Evolutionary conservation across 2,329 filamentous ascomycete genomes (phyloP).

Genomic region (Venturia nashicola): DNA sequence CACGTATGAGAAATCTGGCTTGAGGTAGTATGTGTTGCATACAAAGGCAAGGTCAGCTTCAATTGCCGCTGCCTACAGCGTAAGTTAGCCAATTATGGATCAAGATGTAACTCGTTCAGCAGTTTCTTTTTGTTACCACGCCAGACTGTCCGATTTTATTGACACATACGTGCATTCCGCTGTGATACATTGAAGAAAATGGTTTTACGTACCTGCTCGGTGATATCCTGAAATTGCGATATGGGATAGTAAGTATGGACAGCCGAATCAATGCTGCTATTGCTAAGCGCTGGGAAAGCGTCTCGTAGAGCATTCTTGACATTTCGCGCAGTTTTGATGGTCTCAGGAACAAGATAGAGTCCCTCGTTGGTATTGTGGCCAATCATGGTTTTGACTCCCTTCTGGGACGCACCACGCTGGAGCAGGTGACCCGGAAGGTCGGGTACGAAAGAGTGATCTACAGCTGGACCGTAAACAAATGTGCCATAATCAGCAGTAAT

Average conservation of each 20-base stretch:
- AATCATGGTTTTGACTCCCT: slow-evolving; percentile 22
- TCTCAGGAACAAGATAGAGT: slow-evolving; percentile 29
- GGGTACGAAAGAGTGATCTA: slow-evolving; percentile 14
- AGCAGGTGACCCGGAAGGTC: slow-evolving; percentile 19
- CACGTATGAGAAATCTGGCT: slow-evolving; percentile 36
- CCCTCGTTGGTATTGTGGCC: slow-evolving; percentile 35
- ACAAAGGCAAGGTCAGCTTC: slow-evolving; percentile 33
- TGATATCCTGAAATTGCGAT: slow-evolving; percentile 33
- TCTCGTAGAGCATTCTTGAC: slow-evolving; percentile 18
- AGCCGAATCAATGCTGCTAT: slow-evolving; percentile 28
- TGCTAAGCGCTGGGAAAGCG: slow-evolving; percentile 20
- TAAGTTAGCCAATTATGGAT: neutral
- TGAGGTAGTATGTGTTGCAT: slow-evolving; percentile 42
- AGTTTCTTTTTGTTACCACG: no score
- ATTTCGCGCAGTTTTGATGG: slow-evolving; percentile 20
- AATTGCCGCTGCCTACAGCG: slow-evolving; percentile 28
- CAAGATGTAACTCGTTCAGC: neutral
- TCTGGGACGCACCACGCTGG: slow-evolving; percentile 24
- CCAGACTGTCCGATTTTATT: no score
- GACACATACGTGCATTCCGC: neutral
- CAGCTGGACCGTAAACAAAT: slow-evolving; percentile 21
- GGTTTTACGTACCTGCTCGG: slow-evolving; percentile 13
- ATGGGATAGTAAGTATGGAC: slow-evolving; percentile 36
- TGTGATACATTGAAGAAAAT: neutral
- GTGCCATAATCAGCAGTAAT: slow-evolving; percentile 20